Base-by-base conservation (phyloP, 2,329 filamentous ascomycete genomes). In the Cryphonectria radicalis region DNA sequence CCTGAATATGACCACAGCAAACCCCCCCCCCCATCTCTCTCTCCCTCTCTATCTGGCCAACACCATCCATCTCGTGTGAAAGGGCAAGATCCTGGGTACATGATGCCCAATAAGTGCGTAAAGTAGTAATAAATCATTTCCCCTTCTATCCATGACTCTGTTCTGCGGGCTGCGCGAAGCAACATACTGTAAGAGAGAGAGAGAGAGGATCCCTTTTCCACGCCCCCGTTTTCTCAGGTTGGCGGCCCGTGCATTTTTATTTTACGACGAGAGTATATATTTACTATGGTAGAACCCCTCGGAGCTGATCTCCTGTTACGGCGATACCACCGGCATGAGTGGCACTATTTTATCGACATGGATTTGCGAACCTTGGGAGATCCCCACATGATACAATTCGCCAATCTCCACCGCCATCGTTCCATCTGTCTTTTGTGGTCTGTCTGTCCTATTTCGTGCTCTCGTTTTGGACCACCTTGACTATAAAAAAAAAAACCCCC, bases 321-420 rank as follows among this genome's bases (percentile, higher is more conserved):
- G 59, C 35, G 35, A 25, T 40, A 40, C 6, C 28, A 3, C 59
- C 59, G 32, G 35, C 59, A 40, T n/a, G 59, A 40, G 35, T 22
- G 32, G 28, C 59, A 40, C 59, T 4, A 19, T 19, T 59, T 32
- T 11, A 40, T 40, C 35, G 59, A 62, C 59, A 62, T 22, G 59
- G 59, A 28, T 28, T 13, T 40, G 37, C 37, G 37, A 17, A 13
- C 53, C n/a, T 28, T 55, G 22, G 4, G 53, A 57, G 53, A 32
- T 8, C 32, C 35, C 59, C 32, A 40, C 19, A n/a, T 62, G 59
- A 62, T 62, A n/a, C 32, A 50, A 50, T 50, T 40, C 32, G 35
- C 32, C 59, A 62, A 62, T 62, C 59, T 40, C 59, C 59, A 40
- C 32, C 59, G 59, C 32, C 59, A 22, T 62, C 59, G 32, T 62